Percentiles rank a stretch among this genome's conserved stretches.
Conservation (phyloP, 140 eudicot species). For the Ambrosia hybrid region DNA sequence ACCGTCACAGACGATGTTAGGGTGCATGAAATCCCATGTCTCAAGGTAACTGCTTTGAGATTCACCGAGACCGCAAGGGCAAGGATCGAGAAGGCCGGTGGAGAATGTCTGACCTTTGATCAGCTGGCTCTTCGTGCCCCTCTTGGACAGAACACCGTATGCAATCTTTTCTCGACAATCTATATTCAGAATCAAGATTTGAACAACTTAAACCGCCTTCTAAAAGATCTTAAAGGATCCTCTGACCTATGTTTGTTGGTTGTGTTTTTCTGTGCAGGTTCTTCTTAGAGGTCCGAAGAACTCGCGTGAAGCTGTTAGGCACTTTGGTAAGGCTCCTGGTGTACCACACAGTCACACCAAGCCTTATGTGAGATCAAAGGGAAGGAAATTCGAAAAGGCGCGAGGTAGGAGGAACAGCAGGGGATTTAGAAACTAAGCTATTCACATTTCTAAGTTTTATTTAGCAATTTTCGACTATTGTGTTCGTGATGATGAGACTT, state of each 20-base stretch:
- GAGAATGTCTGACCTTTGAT: conserved; percentile 26
- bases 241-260: too few relatives aligned
- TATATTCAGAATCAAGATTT: not conserved
- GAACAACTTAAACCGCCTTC: not conserved
- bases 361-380: conserved; percentile 48
- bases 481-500: not conserved
- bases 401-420: conserved; percentile 58
- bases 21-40: conserved; percentile 20
- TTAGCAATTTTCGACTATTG: not conserved
- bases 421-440: conserved; percentile 45
- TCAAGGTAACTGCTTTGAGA: conserved; percentile 23
- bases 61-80: conserved; percentile 21
- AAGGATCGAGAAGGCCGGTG: conserved; percentile 23
- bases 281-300: conserved; percentile 60
- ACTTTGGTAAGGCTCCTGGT: conserved; percentile 60
- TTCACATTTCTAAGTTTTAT: not conserved
- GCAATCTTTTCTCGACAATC: not conserved
- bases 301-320: conserved; percentile 44
- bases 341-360: conserved; percentile 58
- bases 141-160: conserved; percentile 13
- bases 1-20: conserved; percentile 20
- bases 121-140: conserved; percentile 21
- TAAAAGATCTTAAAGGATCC: too few relatives aligned
- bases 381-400: conserved; percentile 53
- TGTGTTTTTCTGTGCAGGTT: conserved; percentile 26